These are phyloP conservation scores for Microsporum ferrugineum DNA, from an alignment of 2,329 filamentous ascomycete genomes.

Conservation along the genomic window DNA sequence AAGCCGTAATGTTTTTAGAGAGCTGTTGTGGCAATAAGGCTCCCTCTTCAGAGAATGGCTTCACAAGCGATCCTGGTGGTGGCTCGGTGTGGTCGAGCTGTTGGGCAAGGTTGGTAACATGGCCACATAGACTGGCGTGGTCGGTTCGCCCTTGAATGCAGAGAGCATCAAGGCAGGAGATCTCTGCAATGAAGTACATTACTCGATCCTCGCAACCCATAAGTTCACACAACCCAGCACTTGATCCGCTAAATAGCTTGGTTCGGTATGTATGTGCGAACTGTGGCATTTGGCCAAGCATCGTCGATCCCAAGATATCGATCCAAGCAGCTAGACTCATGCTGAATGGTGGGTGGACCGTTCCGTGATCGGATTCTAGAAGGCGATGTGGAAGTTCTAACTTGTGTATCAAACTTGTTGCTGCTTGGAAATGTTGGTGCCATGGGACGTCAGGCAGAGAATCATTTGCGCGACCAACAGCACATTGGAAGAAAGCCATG, in stretches of 20 bases:
- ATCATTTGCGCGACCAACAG: conserved; percentile 77
- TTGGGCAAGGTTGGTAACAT: conserved; percentile 75
- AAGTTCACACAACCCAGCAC: conserved; percentile 72
- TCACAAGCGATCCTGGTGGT: conserved; percentile 49
- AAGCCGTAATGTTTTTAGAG: conserved; percentile 73
- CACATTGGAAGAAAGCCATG: conserved; percentile 89
- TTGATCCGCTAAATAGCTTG: conserved; percentile 60
- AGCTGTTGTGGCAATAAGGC: conserved; percentile 72
- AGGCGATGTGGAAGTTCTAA: conserved; percentile 65
- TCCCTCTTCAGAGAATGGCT: conserved; percentile 51
- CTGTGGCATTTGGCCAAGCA: conserved; percentile 71
- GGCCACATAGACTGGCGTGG: conserved; percentile 73
- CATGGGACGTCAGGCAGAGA: conserved; percentile 83
- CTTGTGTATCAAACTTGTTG: conserved; percentile 70
- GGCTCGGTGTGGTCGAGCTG: conserved; percentile 75
- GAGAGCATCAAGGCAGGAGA: conserved; percentile 85
- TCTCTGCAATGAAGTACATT: conserved; percentile 97
- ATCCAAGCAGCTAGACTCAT: conserved; percentile 87
- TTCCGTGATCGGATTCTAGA: conserved; percentile 48
- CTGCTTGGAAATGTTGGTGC: conserved; percentile 94
- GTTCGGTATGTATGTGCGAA: conserved; percentile 94
- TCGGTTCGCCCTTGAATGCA: conserved; percentile 69
- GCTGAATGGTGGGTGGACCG: conserved; percentile 68
- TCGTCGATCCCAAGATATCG: conserved; percentile 88
- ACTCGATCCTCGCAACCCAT: conserved; percentile 97